Evolutionary conservation across 805 yeast genomes (phyloP).

Genomic region (Wickerhamomyces mucosus): DNA sequence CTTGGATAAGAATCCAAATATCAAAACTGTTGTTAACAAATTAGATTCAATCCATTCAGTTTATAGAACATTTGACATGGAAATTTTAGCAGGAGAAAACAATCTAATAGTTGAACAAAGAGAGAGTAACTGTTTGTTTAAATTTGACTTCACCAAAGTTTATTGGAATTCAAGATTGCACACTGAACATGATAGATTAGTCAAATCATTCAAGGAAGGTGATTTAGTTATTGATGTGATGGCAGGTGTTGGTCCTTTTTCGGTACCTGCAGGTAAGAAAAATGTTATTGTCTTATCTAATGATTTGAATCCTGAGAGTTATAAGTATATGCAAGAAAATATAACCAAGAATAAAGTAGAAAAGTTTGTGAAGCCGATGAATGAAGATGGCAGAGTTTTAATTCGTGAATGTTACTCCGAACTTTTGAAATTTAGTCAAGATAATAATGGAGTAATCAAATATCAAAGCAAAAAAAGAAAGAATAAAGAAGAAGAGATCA

Average conservation of each 20-base stretch:
- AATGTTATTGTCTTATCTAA: constrained; percentile 77
- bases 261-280: constrained; percentile 89
- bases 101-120: constrained; percentile 74
- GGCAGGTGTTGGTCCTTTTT: constrained; percentile 99
- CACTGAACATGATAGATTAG: constrained; percentile 84
- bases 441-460: constrained; percentile 27
- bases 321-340: constrained; percentile 57
- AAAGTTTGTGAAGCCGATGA: constrained; percentile 49
- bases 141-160: constrained; percentile 85
- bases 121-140: constrained; percentile 80
- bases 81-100: constrained; percentile 78
- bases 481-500: constrained; percentile 14
- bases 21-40: constrained; percentile 88
- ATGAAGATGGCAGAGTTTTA: constrained; percentile 77
- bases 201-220: constrained; percentile 46
- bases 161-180: constrained; percentile 96
- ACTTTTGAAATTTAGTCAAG: constrained; percentile 36
- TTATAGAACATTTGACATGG: constrained; percentile 90
- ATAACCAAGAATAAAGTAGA: constrained; percentile 53
- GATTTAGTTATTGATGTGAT: constrained; percentile 88
- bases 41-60: constrained; percentile 78
- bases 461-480: constrained; percentile 28
- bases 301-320: constrained; percentile 87
- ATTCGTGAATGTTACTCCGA: constrained; percentile 51
- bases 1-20: constrained; percentile 64